Base-by-base conservation (phyloP, 139 green algal species). In the Monoraphidium neglectum region DNA sequence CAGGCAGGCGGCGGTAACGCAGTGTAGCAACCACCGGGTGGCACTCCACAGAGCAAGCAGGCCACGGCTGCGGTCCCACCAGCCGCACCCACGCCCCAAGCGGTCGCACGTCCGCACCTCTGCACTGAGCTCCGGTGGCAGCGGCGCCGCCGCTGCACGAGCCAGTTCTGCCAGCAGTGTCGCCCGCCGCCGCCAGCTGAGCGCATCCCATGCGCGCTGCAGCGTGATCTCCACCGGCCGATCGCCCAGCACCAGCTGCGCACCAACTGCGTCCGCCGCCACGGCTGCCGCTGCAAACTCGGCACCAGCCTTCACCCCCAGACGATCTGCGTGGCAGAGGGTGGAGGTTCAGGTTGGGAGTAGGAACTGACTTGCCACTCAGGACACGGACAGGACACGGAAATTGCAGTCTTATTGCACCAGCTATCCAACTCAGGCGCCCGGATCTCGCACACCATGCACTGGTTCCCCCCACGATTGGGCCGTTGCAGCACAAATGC, bases 211-310 rank as follows among this genome's bases (percentile, higher is more conserved):
- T 0, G 88, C 90, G 0, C 91, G 81, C 70, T 51, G 24, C 38
- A 96, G 82, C 8, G 86, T 96, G 47, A 97, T 92, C 77, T 97
- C 92, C 32, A 97, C 93, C 0, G 91, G 93, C 47, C 93, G 64
- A 79, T 97, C 92, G 0, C 92, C 92, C 43, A 97, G 81, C 67
- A 97, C 92, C n/a, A 97, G 35, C 46, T 90, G 76, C n/a, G 85
- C 67, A 23, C 65, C 38, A 62, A 63, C 68, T 28, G 16, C 78
- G 28, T 71, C 84, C 21, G 90, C 89, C 4, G 91, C 88, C 30
- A 84, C 86, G 1, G 46, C 32, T 26, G 78, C 65, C 0, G 88
- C 92, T 0, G 92, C 88, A 4, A 95, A 90, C 78, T 96, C 92
- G 0, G n/a, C 84, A 2, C 90, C 91, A 12, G 73, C 61, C 47